Evolutionary conservation across 1,139 yeast species (phyloP).

Genomic region (Eremothecium coryli): DNA sequence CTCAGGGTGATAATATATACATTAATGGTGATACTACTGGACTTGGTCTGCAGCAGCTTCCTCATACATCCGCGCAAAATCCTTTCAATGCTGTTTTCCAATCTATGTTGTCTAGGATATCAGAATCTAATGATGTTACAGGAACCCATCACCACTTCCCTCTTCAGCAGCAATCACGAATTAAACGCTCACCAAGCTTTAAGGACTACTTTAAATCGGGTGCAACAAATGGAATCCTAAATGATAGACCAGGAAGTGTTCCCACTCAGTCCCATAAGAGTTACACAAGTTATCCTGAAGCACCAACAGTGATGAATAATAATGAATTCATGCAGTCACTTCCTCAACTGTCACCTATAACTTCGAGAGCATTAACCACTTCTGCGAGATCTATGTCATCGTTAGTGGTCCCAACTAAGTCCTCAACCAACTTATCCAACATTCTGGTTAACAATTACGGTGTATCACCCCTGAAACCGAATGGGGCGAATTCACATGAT

Average conservation of each 20-base stretch:
- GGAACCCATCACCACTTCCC: conserved; percentile 9
- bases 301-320: conserved; percentile 12
- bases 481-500: background rate
- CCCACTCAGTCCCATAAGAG: conserved; percentile 5
- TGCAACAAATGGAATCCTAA: conserved; percentile 8
- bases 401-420: conserved; percentile 5
- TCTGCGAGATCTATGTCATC: conserved; percentile 7
- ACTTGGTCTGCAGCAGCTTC: conserved; percentile 17
- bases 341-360: conserved; percentile 10
- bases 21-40: conserved; percentile 21
- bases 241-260: background rate
- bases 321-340: conserved; percentile 1
- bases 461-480: conserved; percentile 4
- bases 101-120: conserved; percentile 16
- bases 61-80: conserved; percentile 10
- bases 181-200: conserved; percentile 19
- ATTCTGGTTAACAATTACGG: conserved; percentile 4
- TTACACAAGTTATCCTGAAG: conserved; percentile 16
- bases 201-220: conserved; percentile 12
- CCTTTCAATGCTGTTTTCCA: conserved; percentile 13
- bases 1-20: conserved; percentile 17
- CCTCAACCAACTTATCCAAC: conserved; percentile 1
- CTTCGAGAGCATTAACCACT: conserved; percentile 9
- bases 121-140: conserved; percentile 5
- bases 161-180: conserved; percentile 14